Evolutionary conservation across 164 flowering plant genomes (phyloP).

Genomic region (Tinospora cordifolia): DNA sequence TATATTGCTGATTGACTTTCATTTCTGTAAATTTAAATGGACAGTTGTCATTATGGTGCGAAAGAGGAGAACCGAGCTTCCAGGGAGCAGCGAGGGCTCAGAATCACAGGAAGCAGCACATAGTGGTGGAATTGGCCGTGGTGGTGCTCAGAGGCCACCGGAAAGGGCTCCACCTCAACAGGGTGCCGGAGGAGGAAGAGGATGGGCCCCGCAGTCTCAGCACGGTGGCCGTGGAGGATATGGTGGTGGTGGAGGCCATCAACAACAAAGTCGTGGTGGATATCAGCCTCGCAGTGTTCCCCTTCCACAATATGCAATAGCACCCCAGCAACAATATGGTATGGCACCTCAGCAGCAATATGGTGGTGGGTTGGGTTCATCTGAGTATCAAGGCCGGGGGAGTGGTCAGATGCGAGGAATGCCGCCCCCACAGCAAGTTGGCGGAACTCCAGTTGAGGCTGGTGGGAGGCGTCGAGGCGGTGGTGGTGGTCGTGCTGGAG

Average conservation of each 20-base stretch:
- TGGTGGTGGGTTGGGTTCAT: conserved; percentile 11
- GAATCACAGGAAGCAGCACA: conserved; percentile 45
- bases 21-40: background rate
- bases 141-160: conserved; percentile 33
- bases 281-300: conserved; percentile 19
- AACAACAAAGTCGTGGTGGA: conserved; percentile 18
- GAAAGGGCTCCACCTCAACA: conserved; percentile 21
- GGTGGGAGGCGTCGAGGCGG: conserved; percentile 32
- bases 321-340: conserved; percentile 32
- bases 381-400: conserved; percentile 28
- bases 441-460: background rate
- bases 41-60: conserved; percentile 41
- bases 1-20: too few relatives aligned
- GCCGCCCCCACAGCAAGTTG: conserved; percentile 36
- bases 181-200: conserved; percentile 22
- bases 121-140: conserved; percentile 36
- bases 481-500: conserved; percentile 33
- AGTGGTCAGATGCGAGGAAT: conserved; percentile 25
- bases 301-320: conserved; percentile 21
- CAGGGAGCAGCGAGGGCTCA: conserved; percentile 49
- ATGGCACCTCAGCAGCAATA: conserved; percentile 17
- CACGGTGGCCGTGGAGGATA: conserved; percentile 18
- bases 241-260: conserved; percentile 10
- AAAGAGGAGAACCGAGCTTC: conserved; percentile 53
- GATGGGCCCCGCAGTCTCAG: conserved; percentile 13